Conservation (phyloP, 2,329 filamentous ascomycete species). For the Aplosporella prunicola region DNA sequence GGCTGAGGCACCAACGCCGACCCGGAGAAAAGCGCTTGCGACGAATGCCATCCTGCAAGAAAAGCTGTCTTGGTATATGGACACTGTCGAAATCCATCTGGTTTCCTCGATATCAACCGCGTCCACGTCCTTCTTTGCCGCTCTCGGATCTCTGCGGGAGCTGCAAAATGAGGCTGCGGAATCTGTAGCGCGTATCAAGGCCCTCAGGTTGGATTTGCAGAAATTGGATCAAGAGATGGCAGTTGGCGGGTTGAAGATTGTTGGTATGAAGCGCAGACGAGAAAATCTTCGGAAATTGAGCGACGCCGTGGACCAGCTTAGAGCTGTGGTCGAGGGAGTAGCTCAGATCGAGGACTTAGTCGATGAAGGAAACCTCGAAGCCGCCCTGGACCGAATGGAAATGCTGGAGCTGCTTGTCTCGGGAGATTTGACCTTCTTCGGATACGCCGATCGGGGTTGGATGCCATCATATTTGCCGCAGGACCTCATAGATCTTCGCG, state of each 20-base stretch:
- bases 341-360: constrained; percentile 70
- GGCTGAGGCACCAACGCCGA: constrained; percentile 44
- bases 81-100: constrained; percentile 93
- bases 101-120: constrained; percentile 94
- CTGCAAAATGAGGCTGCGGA: constrained; percentile 86
- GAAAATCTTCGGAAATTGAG: constrained; percentile 79
- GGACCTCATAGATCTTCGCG: constrained; percentile 59
- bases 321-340: constrained; percentile 66
- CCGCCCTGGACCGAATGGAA: constrained; percentile 69
- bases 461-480: constrained; percentile 25
- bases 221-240: constrained; percentile 82
- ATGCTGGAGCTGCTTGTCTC: constrained; percentile 69
- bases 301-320: constrained; percentile 73
- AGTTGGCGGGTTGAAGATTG: constrained; percentile 71
- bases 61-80: constrained; percentile 99
- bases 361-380: constrained; percentile 72
- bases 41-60: constrained; percentile 97
- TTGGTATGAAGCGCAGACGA: constrained; percentile 69
- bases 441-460: constrained; percentile 23
- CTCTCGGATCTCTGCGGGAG: constrained; percentile 80
- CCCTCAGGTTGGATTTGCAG: constrained; percentile 66
- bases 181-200: constrained; percentile 79
- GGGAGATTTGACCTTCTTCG: constrained; percentile 49
- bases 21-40: constrained; percentile 70
- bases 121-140: constrained; percentile 92